phyloP scores from a whole-genome alignment of 225 moss, liverwort and hornwort genomes.

The Pseudisothecium myosuroides region DNA sequence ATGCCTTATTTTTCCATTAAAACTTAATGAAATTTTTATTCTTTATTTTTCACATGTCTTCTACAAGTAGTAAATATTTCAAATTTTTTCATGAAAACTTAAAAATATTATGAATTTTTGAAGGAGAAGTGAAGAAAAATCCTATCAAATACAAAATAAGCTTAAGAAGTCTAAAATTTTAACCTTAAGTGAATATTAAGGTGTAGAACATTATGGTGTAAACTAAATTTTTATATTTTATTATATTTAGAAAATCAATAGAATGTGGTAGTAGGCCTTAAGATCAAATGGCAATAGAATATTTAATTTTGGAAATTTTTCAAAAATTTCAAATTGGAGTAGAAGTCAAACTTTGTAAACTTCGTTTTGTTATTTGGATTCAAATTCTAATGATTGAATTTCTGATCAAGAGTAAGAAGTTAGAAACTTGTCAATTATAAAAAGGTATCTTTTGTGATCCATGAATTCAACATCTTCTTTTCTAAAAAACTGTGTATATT shows the following conservation, averaged over 20 bases:
- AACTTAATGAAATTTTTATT: neutral
- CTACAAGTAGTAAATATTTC: neutral
- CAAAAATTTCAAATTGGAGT: neutral
- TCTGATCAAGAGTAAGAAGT: neutral
- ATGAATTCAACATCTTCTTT: neutral
- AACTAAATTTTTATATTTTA: neutral
- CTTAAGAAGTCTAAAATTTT: neutral
- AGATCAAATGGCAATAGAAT: neutral
- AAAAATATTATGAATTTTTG: neutral
- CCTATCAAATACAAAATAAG: neutral
- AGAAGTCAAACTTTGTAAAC: neutral
- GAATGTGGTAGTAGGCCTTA: neutral
- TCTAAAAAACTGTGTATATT: neutral
- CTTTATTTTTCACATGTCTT: neutral
- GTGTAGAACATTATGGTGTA: neutral
- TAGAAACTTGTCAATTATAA: neutral
- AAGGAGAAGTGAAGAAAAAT: neutral
- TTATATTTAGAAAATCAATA: neutral
- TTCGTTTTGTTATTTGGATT: neutral
- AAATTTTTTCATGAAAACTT: fast-evolving
- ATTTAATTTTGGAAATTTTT: neutral
- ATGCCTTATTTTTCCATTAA: neutral
- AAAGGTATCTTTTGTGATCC: too few species aligned
- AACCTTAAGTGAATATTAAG: fast-evolving
- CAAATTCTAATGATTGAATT: too few species aligned